Conservation (phyloP, 306 rosid species). For the Vigna radiata region DNA sequence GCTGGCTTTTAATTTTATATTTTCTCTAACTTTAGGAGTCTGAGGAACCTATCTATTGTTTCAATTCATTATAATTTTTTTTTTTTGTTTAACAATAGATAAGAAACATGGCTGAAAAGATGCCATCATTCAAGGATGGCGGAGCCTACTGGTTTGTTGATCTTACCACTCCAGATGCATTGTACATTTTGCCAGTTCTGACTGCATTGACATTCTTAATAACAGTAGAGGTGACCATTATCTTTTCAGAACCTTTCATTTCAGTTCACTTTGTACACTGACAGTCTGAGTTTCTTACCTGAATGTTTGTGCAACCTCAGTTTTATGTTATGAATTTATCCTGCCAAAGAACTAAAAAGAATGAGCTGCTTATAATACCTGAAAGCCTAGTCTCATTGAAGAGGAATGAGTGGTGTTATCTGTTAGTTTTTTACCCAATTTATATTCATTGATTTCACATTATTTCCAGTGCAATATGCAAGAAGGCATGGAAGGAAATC, state of each 20-base stretch:
- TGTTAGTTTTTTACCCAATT: constrained; percentile 4
- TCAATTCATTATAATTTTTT: constrained; percentile 30
- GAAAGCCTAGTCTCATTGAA: constrained; percentile 6
- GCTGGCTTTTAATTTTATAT: constrained; percentile 42
- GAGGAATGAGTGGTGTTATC: constrained; percentile 9
- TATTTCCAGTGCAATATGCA: constrained; percentile 75
- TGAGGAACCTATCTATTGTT: constrained; percentile 17
- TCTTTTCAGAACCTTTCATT: not conserved
- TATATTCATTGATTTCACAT: constrained; percentile 2
- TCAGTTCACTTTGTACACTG: constrained; percentile 10
- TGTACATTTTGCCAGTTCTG: constrained; percentile 72
- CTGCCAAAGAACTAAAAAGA: not conserved
- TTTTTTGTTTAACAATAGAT: constrained; percentile 60
- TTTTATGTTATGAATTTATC: not conserved
- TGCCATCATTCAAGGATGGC: constrained; percentile 88
- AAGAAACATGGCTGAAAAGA: constrained; percentile 82
- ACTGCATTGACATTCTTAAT: constrained; percentile 79
- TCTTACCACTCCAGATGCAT: constrained; percentile 81
- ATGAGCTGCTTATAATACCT: constrained; percentile 16
- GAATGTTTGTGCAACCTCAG: constrained; percentile 2
- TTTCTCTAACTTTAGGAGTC: constrained; percentile 32
- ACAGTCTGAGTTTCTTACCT: constrained; percentile 16
- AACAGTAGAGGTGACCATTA: constrained; percentile 78
- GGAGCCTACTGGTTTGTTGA: constrained; percentile 91
- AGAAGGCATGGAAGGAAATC: constrained; percentile 96